phyloP scores from a whole-genome alignment of 768 basidiomycete species.

The Hericium rajendrae region DNA sequence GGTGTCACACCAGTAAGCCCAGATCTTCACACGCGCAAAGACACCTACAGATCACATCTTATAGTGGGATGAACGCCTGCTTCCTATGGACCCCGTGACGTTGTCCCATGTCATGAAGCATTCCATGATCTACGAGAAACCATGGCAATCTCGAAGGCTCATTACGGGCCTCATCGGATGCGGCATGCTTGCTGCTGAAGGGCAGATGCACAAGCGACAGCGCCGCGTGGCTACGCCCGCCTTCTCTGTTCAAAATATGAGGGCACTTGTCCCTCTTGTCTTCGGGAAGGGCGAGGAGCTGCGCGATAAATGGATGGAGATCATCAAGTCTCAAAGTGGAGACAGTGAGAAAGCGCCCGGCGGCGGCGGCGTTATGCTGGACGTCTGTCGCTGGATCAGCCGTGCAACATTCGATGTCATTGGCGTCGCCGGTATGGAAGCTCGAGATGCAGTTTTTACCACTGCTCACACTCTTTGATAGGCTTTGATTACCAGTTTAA shows the following conservation, averaged over 20 bases:
- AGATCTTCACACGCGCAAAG: neutral
- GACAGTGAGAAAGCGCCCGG: slow-evolving; percentile 9
- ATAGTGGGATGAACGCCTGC: slow-evolving; percentile 71
- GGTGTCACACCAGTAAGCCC: slow-evolving; percentile 60
- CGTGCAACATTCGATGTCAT: slow-evolving; percentile 87
- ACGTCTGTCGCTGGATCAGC: slow-evolving; percentile 75
- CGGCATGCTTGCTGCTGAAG: slow-evolving; percentile 76
- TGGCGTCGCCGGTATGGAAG: slow-evolving; percentile 63
- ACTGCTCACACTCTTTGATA: slow-evolving; percentile 16
- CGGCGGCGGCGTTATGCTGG: slow-evolving; percentile 34
- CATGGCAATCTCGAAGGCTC: slow-evolving; percentile 64
- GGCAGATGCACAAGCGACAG: slow-evolving; percentile 70
- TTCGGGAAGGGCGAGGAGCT: slow-evolving; percentile 60
- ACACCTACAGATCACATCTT: neutral
- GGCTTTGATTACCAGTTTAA: slow-evolving; percentile 86
- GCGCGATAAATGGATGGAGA: slow-evolving; percentile 47
- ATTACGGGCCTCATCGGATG: slow-evolving; percentile 75
- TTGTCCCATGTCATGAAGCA: slow-evolving; percentile 68
- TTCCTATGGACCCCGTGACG: slow-evolving; percentile 74
- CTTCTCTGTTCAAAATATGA: slow-evolving; percentile 72
- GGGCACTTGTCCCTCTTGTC: slow-evolving; percentile 60
- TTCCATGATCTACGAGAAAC: slow-evolving; percentile 70
- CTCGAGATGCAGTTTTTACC: neutral
- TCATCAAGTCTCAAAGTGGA: slow-evolving; percentile 28
- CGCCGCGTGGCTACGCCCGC: slow-evolving; percentile 68